Conservation (phyloP, 2,329 filamentous ascomycete genomes). For the Colletotrichum sp. region DNA sequence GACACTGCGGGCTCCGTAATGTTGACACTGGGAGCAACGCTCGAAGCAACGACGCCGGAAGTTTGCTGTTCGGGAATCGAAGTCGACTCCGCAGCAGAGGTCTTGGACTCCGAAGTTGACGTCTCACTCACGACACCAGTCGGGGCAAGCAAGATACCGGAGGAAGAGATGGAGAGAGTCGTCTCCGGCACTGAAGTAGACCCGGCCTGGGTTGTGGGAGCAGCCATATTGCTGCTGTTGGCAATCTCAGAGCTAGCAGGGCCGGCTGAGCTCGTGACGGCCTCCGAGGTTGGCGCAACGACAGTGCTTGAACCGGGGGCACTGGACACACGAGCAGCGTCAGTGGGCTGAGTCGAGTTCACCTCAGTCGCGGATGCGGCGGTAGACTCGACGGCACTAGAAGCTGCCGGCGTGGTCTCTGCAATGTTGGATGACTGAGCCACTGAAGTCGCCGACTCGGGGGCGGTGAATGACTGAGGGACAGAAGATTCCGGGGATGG, state of each 20-base stretch:
- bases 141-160: constrained; percentile 33
- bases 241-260: constrained; percentile 5
- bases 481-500: neutral
- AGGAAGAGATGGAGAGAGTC: constrained; percentile 11
- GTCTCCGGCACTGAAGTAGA: neutral
- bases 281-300: neutral
- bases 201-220: neutral
- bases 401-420: neutral
- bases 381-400: neutral
- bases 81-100: neutral
- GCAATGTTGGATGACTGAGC: neutral
- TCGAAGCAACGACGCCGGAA: neutral
- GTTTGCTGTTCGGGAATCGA: neutral
- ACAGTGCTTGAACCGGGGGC: neutral
- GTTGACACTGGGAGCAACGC: constrained; percentile 10
- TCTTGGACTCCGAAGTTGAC: neutral
- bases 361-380: neutral
- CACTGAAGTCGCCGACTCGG: neutral
- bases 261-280: neutral
- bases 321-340: neutral
- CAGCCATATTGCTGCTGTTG: neutral
- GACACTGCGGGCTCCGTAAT: constrained; percentile 1
- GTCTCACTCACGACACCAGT: constrained; percentile 34
- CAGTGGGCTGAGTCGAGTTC: neutral
- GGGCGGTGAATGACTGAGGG: neutral